phyloP scores from a whole-genome alignment of 1,139 yeast genomes.

The Pichia sorboxylosa region DNA sequence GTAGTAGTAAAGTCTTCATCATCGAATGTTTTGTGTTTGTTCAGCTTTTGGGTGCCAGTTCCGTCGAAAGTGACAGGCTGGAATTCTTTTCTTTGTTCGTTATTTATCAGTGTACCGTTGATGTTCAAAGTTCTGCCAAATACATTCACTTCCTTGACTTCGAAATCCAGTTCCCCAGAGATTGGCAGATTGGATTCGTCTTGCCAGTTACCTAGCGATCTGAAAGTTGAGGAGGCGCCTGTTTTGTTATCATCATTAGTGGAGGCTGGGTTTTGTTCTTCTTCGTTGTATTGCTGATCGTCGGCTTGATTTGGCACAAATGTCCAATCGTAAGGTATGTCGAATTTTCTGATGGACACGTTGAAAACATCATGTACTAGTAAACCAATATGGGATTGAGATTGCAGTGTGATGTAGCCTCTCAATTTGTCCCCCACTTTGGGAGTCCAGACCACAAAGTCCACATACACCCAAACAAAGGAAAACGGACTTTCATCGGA shows the following conservation, averaged over 20 bases:
- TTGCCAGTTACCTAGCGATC: constrained; percentile 74
- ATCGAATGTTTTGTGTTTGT: constrained; percentile 20
- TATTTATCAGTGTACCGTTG: constrained; percentile 68
- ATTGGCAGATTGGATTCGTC: constrained; percentile 62
- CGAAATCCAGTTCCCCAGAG: constrained; percentile 72
- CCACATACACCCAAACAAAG: constrained; percentile 79
- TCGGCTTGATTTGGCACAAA: constrained; percentile 72
- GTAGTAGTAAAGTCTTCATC: constrained; percentile 20
- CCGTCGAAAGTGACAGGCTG: constrained; percentile 33
- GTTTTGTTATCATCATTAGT: constrained; percentile 14
- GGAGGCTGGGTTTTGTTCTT: constrained; percentile 11
- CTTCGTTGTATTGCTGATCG: constrained; percentile 26
- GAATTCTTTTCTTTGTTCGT: constrained; percentile 46
- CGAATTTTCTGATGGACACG: constrained; percentile 77
- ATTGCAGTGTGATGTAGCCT: constrained; percentile 83
- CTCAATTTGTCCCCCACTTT: constrained; percentile 71
- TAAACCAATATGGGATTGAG: constrained; percentile 90
- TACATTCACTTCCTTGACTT: constrained; percentile 59
- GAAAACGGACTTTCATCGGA: constrained; percentile 80
- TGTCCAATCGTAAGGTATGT: constrained; percentile 74
- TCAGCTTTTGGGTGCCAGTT: constrained; percentile 14
- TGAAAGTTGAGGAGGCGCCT: constrained; percentile 4
- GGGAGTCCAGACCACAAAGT: constrained; percentile 82
- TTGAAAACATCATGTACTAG: constrained; percentile 88
- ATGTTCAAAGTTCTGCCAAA: constrained; percentile 75